Evolutionary conservation across 2,329 filamentous ascomycete species (phyloP).

Genomic region (Sphaceloma murrayae): DNA sequence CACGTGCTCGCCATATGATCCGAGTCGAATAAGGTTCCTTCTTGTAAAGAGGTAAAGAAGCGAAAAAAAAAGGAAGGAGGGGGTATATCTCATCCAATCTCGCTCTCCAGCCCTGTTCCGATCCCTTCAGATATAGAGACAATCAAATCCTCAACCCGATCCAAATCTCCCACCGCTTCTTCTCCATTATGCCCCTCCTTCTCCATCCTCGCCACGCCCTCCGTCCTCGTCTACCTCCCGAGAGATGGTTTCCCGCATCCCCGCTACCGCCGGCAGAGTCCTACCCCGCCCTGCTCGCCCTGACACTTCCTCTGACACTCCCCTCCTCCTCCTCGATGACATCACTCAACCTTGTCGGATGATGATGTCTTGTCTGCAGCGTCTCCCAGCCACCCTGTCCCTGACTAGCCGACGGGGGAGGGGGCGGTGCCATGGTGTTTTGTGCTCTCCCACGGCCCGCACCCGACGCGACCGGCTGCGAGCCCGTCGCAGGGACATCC

Average conservation of each 20-base stretch:
- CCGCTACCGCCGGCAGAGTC: not conserved
- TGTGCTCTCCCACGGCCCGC: constrained; percentile 8
- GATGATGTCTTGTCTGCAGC: constrained; percentile 65
- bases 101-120: not conserved
- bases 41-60: too few species aligned
- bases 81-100: not conserved
- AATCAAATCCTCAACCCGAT: too few species aligned
- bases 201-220: not conserved
- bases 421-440: constrained; percentile 21
- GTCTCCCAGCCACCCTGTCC: constrained; percentile 60
- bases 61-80: too few species aligned
- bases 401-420: constrained; percentile 28
- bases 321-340: constrained; percentile 76
- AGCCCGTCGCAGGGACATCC: constrained; percentile 25
- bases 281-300: constrained; percentile 13
- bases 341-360: constrained; percentile 80
- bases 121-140: too few species aligned
- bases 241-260: too few species aligned
- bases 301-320: constrained; percentile 53
- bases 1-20: too few species aligned
- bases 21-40: too few species aligned
- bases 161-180: not conserved
- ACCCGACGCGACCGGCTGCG: constrained; percentile 20
- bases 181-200: not conserved
- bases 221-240: too few species aligned